A percentile compares a stretch with the other conserved stretches of the same genome.
phyloP scores from a whole-genome alignment of 2,329 filamentous ascomycete genomes.

The Neoascochyta sp. region DNA sequence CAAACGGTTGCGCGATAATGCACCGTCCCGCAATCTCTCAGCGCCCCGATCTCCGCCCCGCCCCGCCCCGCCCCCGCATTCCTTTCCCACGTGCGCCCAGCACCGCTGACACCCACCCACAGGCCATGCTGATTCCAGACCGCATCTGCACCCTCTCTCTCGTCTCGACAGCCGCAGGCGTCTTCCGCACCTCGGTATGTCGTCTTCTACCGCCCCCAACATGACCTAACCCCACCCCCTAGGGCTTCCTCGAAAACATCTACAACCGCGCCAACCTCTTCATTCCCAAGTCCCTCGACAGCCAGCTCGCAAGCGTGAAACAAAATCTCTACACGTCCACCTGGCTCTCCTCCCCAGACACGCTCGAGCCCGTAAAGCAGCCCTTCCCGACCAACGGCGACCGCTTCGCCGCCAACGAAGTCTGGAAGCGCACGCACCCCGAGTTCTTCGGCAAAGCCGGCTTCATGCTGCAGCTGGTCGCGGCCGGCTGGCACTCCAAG shows the following conservation, averaged over 20 bases:
- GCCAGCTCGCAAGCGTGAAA: constrained; percentile 62
- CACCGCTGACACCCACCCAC: constrained; percentile 2
- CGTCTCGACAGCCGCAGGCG: constrained; percentile 48
- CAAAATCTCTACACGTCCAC: constrained; percentile 60
- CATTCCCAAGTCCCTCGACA: constrained; percentile 67
- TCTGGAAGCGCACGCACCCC: constrained; percentile 64
- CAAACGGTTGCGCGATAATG: constrained; percentile 12
- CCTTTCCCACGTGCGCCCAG: not conserved
- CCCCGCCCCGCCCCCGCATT: constrained; percentile 19
- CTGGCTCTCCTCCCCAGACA: constrained; percentile 63
- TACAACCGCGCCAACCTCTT: constrained; percentile 54
- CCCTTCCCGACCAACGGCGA: constrained; percentile 73
- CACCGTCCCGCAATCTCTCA: constrained; percentile 23
- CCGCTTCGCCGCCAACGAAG: constrained; percentile 75
- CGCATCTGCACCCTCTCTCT: constrained; percentile 50
- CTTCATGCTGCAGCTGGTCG: constrained; percentile 73
- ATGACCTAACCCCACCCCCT: constrained; percentile 46
- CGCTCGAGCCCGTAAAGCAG: constrained; percentile 38
- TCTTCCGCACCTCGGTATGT: constrained; percentile 46
- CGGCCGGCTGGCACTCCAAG: constrained; percentile 78
- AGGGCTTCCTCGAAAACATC: constrained; percentile 60
- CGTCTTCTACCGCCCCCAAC: constrained; percentile 45
- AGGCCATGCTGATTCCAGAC: constrained; percentile 45
- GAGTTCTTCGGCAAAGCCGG: constrained; percentile 61
- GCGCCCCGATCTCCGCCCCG: constrained; percentile 11